Evolutionary conservation across 306 rosid species (phyloP).

Genomic region (Casuarina cunninghamiana): DNA sequence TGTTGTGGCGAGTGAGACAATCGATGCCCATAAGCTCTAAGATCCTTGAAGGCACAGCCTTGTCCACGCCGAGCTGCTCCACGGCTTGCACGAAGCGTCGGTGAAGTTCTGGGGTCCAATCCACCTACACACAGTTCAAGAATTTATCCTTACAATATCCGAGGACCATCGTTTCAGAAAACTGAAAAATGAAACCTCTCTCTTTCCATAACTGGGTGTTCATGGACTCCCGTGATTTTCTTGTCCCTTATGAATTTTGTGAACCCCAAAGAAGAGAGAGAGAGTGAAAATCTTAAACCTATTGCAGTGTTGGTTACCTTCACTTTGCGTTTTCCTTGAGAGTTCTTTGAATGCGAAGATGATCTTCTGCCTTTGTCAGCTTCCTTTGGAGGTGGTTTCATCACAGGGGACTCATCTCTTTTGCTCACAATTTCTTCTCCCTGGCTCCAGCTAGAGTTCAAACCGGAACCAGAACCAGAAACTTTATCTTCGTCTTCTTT

Average conservation of each 20-base stretch:
- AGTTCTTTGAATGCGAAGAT: constrained; percentile 50
- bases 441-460: constrained; percentile 17
- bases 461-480: constrained; percentile 23
- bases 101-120: constrained; percentile 97
- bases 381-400: constrained; percentile 23
- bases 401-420: constrained; percentile 30
- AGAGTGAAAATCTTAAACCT: constrained; percentile 13
- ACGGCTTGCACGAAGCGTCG: constrained; percentile 92
- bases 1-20: constrained; percentile 97
- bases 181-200: no score
- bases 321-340: constrained; percentile 80
- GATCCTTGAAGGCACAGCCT: constrained; percentile 95
- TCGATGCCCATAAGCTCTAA: constrained; percentile 93
- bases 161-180: constrained; percentile 11
- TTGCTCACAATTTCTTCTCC: constrained; percentile 55
- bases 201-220: neutral
- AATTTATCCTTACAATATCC: neutral
- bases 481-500: constrained; percentile 44
- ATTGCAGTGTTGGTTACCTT: constrained; percentile 45
- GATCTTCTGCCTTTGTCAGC: constrained; percentile 55
- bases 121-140: constrained; percentile 65
- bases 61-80: constrained; percentile 93
- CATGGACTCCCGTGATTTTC: constrained; percentile 45
- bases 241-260: constrained; percentile 13
- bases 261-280: constrained; percentile 24